These are phyloP conservation scores for Skeletonema tropicum DNA, from an alignment of 108 stramenopile genomes.

Conservation along the genomic window DNA sequence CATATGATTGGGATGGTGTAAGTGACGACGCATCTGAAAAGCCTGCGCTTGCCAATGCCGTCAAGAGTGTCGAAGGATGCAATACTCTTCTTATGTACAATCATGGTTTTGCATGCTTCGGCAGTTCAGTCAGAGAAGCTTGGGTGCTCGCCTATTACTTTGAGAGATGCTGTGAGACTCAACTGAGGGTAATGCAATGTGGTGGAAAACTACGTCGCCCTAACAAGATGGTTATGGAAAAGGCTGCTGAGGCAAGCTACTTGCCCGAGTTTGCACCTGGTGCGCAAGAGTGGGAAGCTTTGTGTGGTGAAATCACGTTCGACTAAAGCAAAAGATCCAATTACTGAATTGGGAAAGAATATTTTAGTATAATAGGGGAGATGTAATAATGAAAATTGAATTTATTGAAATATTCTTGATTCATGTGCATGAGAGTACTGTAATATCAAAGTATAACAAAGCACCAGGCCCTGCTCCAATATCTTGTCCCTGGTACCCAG, in stretches of 20 bases:
- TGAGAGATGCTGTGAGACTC: slow-evolving; percentile 56
- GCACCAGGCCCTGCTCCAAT: slow-evolving; percentile 59
- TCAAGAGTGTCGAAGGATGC: slow-evolving; percentile 40
- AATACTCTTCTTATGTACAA: slow-evolving; percentile 73
- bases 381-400: background rate
- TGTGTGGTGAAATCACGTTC: slow-evolving; percentile 29
- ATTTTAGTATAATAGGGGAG: background rate
- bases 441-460: slow-evolving; percentile 59
- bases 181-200: slow-evolving; percentile 50
- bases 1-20: slow-evolving; percentile 67
- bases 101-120: slow-evolving; percentile 63
- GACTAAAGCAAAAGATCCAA: background rate
- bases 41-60: slow-evolving; percentile 45
- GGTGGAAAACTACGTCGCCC: slow-evolving; percentile 54
- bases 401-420: background rate
- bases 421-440: slow-evolving; percentile 17
- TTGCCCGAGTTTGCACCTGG: slow-evolving; percentile 66
- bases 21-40: slow-evolving; percentile 56
- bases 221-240: slow-evolving; percentile 41
- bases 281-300: slow-evolving; percentile 64
- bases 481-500: slow-evolving; percentile 71
- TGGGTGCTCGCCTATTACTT: slow-evolving; percentile 79
- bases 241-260: slow-evolving; percentile 50
- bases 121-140: slow-evolving; percentile 50
- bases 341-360: too few species aligned